These are phyloP conservation scores for Anthracocystis walkeri DNA, from an alignment of 1,284 basidiomycete genomes.

Conservation along the genomic window DNA sequence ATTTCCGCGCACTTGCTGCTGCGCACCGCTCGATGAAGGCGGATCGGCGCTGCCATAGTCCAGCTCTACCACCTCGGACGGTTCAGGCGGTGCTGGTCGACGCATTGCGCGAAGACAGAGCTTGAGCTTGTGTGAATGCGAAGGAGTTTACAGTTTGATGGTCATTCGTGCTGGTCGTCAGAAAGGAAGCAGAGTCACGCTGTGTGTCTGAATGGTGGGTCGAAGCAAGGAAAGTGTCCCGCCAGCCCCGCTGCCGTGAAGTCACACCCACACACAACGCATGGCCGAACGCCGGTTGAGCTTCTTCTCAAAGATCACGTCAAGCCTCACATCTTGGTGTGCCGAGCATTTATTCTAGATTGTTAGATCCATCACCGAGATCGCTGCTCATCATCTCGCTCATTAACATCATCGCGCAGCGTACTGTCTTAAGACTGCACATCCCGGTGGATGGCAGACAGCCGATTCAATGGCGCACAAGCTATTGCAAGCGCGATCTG, in stretches of 20 bases:
- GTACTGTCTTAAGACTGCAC: background rate
- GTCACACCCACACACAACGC: slow-evolving; percentile 1
- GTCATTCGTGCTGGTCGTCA: slow-evolving; percentile 13
- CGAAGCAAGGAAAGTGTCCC: background rate
- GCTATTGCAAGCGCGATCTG: background rate
- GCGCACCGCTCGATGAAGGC: background rate
- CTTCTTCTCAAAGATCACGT: slow-evolving; percentile 30
- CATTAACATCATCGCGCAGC: background rate
- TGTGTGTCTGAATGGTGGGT: background rate
- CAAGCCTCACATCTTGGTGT: background rate
- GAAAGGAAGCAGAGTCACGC: background rate
- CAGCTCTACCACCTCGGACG: slow-evolving; percentile 32
- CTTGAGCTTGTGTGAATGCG: background rate
- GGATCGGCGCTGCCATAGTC: slow-evolving; percentile 42
- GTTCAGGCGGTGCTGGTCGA: slow-evolving; percentile 30
- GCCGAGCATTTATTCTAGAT: background rate
- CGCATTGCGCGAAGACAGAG: slow-evolving; percentile 23
- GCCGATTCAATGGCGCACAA: too few species aligned
- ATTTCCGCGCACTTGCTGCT: slow-evolving; percentile 9
- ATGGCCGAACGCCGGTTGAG: background rate
- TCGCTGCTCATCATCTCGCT: background rate
- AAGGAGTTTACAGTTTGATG: background rate
- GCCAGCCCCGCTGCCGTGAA: background rate
- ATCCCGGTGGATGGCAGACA: background rate
- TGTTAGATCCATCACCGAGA: slow-evolving; percentile 3